phyloP scores from a whole-genome alignment of 345 rosid species.

The Pelargonium nanum region DNA sequence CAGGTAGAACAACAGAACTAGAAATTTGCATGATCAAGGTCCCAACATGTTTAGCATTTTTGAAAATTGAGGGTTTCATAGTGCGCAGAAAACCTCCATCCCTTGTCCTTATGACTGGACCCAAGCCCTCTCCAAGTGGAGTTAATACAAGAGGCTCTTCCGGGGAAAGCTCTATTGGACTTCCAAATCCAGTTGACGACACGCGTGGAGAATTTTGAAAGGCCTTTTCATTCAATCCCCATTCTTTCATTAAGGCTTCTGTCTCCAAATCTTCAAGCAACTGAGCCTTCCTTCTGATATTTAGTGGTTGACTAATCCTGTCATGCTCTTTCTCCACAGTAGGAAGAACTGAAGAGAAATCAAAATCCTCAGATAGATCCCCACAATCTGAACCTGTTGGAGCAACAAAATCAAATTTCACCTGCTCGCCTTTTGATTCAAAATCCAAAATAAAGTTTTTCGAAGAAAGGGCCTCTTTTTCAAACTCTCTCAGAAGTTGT shows the following conservation, averaged over 20 bases:
- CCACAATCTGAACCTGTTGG: conserved; percentile 10
- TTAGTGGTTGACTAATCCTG: conserved; percentile 20
- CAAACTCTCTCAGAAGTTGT: conserved; percentile 60
- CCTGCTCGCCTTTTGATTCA: conserved; percentile 20
- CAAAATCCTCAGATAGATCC: conserved; percentile 28
- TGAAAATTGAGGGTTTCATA: conserved; percentile 40
- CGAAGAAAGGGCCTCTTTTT: conserved; percentile 49
- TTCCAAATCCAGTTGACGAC: conserved; percentile 69
- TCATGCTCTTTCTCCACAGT: conserved; percentile 29
- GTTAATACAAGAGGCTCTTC: conserved; percentile 27
- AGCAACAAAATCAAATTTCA: conserved; percentile 13
- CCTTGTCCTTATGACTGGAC: conserved; percentile 31
- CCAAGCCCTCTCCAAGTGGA: conserved; percentile 40
- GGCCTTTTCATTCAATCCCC: conserved; percentile 49
- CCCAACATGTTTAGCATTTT: conserved; percentile 35
- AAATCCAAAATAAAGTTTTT: conserved; percentile 32
- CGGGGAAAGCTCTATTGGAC: conserved; percentile 53
- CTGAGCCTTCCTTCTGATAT: conserved; percentile 41
- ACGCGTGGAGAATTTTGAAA: conserved; percentile 29
- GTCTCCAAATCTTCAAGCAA: conserved; percentile 60
- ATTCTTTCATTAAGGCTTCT: conserved; percentile 47
- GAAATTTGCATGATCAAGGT: conserved; percentile 56
- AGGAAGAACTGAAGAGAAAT: conserved; percentile 26
- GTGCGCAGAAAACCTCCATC: conserved; percentile 49
- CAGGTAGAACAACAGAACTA: conserved; percentile 39